Evolutionary conservation across 2,329 filamentous ascomycete genomes (phyloP).

Genomic region (Colletotrichum cordylinicola): DNA sequence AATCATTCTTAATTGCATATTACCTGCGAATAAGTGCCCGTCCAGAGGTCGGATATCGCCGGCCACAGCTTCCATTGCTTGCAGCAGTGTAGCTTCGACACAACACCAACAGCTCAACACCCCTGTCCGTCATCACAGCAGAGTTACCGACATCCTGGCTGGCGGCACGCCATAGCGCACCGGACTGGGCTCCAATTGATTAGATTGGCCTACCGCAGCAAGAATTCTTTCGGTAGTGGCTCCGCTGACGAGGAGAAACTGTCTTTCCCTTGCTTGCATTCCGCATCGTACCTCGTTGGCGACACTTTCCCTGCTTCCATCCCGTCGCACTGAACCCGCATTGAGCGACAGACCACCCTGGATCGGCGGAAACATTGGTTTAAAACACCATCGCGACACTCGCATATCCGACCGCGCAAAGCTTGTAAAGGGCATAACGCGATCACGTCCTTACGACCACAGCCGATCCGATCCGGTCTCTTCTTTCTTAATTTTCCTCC

Average conservation of each 20-base stretch:
- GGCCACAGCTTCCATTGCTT: not conserved
- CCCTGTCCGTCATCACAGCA: not conserved
- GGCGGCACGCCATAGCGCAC: not conserved
- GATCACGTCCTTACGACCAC: not conserved
- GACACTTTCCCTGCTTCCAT: not conserved
- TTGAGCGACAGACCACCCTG: not conserved
- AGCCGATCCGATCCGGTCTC: not conserved
- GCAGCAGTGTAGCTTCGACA: not conserved
- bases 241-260: not conserved
- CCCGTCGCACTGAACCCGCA: not conserved
- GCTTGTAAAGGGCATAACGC: not conserved
- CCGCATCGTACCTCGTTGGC: not conserved
- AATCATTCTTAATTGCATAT: not conserved
- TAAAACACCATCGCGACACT: slow-evolving; percentile 22
- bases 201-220: not conserved
- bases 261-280: not conserved
- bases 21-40: not conserved
- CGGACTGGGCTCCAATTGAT: not conserved
- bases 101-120: not conserved
- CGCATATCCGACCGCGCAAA: slow-evolving; percentile 15
- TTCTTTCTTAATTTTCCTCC: not conserved
- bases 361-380: slow-evolving; percentile 16
- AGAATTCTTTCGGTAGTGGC: not conserved
- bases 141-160: not conserved
- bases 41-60: not conserved